Conservation (phyloP, 2,329 filamentous ascomycete genomes). For the Blastomyces gilchristii region DNA sequence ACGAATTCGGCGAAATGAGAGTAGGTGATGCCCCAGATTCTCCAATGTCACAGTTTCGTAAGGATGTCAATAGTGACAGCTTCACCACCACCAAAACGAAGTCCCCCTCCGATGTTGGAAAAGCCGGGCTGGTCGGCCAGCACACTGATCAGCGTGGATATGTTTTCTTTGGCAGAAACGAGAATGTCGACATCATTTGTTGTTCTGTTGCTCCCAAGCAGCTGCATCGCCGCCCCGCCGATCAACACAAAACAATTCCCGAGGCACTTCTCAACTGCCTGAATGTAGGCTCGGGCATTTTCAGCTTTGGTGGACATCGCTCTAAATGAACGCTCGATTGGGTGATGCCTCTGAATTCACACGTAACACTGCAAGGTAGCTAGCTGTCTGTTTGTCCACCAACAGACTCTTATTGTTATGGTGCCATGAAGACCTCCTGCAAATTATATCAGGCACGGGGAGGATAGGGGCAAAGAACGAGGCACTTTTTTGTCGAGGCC, state of each 20-base stretch:
- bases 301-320: neutral
- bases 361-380: neutral
- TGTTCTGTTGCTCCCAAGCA: neutral
- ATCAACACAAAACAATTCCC: neutral
- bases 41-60: constrained; percentile 14
- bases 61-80: constrained; percentile 16
- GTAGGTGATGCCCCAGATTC: neutral
- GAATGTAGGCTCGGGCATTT: neutral
- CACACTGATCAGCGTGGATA: neutral
- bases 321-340: neutral
- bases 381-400: neutral
- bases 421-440: neutral
- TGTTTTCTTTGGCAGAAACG: neutral
- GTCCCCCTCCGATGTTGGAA: neutral
- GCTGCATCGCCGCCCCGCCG: neutral
- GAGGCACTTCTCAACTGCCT: neutral
- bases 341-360: neutral
- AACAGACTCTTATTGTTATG: neutral
- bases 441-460: neutral
- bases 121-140: neutral
- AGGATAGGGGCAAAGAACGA: neutral
- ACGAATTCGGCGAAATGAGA: neutral
- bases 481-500: neutral
- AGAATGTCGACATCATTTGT: neutral
- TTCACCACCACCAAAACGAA: neutral